phyloP scores from a whole-genome alignment of 1,139 yeast genomes.

The Sugiyamaella neomexicana region DNA sequence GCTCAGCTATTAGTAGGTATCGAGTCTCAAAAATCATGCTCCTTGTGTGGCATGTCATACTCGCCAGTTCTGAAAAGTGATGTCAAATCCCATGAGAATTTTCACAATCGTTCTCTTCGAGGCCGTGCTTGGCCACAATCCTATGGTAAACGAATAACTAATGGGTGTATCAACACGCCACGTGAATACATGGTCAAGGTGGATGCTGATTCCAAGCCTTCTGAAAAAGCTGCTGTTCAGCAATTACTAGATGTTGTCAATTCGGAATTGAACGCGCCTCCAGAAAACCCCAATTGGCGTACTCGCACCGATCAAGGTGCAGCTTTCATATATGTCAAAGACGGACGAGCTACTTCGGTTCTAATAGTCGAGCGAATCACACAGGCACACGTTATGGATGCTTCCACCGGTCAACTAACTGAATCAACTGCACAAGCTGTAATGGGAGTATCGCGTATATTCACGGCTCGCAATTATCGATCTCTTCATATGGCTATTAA shows the following conservation, averaged over 20 bases:
- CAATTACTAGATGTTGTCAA: slow-evolving; percentile 55
- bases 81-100: slow-evolving; percentile 48
- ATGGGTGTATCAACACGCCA: neutral
- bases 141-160: slow-evolving; percentile 34
- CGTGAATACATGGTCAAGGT: slow-evolving; percentile 36
- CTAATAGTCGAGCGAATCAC: slow-evolving; percentile 47
- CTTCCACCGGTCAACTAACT: slow-evolving; percentile 42
- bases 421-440: slow-evolving; percentile 34
- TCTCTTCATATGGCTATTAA: slow-evolving; percentile 50
- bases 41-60: slow-evolving; percentile 61
- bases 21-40: slow-evolving; percentile 10
- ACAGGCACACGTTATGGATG: slow-evolving; percentile 51
- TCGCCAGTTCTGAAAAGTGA: slow-evolving; percentile 49
- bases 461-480: slow-evolving; percentile 58
- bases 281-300: slow-evolving; percentile 53
- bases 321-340: slow-evolving; percentile 51
- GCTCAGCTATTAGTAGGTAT: slow-evolving; percentile 9
- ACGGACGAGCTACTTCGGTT: slow-evolving; percentile 50
- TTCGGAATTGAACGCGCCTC: slow-evolving; percentile 58
- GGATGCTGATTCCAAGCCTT: slow-evolving; percentile 34
- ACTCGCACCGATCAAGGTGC: slow-evolving; percentile 32
- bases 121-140: slow-evolving; percentile 51
- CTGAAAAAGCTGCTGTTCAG: slow-evolving; percentile 39
- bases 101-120: slow-evolving; percentile 45
- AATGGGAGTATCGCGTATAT: slow-evolving; percentile 65